Conservation (phyloP, 495 filamentous ascomycete species). For the Amorphotheca resinae region DNA sequence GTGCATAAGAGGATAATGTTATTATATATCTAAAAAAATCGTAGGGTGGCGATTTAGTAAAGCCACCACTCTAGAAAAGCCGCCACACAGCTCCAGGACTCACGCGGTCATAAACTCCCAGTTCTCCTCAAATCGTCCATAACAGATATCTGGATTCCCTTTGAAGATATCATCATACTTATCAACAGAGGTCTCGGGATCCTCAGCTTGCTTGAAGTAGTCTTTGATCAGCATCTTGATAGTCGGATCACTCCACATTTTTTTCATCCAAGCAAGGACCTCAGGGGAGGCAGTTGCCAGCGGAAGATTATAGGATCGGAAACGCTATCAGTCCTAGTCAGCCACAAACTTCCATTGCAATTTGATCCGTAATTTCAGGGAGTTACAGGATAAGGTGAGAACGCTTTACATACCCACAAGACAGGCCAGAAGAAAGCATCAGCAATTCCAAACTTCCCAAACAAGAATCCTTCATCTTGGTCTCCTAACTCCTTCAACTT, state of each 20-base stretch:
- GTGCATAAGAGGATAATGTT: too few species aligned
- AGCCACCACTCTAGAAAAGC: too few species aligned
- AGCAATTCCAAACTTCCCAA: constrained; percentile 29
- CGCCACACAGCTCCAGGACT: too few species aligned
- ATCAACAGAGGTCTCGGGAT: constrained; percentile 26
- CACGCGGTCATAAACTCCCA: constrained; percentile 26
- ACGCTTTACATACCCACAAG: constrained; percentile 26
- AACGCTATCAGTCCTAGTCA: constrained; percentile 23
- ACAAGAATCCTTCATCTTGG: constrained; percentile 25
- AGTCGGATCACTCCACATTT: constrained; percentile 35
- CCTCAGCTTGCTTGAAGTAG: constrained; percentile 29
- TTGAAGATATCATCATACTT: constrained; percentile 32
- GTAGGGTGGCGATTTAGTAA: too few species aligned
- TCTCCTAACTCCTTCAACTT: constrained; percentile 26
- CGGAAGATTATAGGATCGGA: constrained; percentile 33
- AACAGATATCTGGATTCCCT: constrained; percentile 25
- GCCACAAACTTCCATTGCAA: neutral
- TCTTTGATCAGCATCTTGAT: constrained; percentile 23
- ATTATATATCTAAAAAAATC: too few species aligned
- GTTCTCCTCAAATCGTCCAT: constrained; percentile 25
- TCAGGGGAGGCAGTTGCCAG: constrained; percentile 26
- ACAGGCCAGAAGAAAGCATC: constrained; percentile 28
- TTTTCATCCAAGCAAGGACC: constrained; percentile 31
- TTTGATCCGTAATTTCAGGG: neutral
- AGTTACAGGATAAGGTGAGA: neutral